Evolutionary conservation across 768 basidiomycete species (phyloP).

Genomic region (Pisolithus orientalis): DNA sequence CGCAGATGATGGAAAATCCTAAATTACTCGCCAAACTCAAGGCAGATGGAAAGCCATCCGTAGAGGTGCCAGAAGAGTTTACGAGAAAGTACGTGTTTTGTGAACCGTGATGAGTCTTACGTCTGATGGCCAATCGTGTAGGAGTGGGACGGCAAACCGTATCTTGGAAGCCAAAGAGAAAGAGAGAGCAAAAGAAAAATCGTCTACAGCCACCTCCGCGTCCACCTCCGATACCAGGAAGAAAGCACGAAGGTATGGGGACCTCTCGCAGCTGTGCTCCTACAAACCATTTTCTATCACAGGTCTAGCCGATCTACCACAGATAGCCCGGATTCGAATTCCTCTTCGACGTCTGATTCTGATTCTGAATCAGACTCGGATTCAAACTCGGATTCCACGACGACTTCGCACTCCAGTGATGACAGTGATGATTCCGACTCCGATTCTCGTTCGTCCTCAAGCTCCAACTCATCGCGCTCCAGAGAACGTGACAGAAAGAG

Average conservation of each 20-base stretch:
- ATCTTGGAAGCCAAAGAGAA: conserved; percentile 83
- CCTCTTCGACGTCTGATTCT: conserved; percentile 18
- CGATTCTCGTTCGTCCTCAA: conserved; percentile 23
- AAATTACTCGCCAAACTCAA: conserved; percentile 58
- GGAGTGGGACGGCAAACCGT: conserved; percentile 76
- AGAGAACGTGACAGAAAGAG: conserved; percentile 38
- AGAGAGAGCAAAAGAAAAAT: conserved; percentile 45
- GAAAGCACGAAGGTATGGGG: conserved; percentile 35
- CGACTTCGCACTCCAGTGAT: conserved; percentile 35
- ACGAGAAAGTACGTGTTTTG: conserved; percentile 56
- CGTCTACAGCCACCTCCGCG: background rate
- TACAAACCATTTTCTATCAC: background rate
- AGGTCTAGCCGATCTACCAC: conserved; percentile 31
- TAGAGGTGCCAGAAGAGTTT: conserved; percentile 89
- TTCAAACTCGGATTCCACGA: conserved; percentile 34
- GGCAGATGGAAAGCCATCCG: conserved; percentile 65
- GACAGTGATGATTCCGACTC: conserved; percentile 29
- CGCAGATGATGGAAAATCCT: conserved; percentile 80
- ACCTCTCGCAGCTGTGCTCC: conserved; percentile 7
- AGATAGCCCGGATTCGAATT: conserved; percentile 13
- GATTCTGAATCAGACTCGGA: conserved; percentile 23
- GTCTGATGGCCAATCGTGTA: conserved; percentile 21
- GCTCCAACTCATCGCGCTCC: conserved; percentile 41
- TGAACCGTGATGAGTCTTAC: background rate
- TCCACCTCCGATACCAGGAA: conserved; percentile 26